Evolutionary conservation across 108 stramenopile species (phyloP).

Genomic region (Parmales sp.): DNA sequence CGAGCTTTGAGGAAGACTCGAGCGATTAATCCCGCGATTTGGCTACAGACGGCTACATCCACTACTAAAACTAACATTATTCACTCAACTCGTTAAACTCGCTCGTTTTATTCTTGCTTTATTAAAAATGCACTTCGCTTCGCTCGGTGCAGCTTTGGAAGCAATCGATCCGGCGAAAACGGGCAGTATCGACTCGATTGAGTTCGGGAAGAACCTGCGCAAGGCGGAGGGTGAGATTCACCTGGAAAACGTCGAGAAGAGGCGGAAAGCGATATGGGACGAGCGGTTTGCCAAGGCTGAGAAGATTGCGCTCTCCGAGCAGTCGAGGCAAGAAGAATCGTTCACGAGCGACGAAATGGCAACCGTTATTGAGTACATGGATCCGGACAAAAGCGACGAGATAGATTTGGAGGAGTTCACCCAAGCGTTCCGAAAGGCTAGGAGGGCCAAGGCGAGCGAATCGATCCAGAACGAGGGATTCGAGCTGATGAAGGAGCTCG

Average conservation of each 20-base stretch:
- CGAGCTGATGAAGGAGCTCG: constrained; percentile 8
- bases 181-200: neutral
- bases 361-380: neutral
- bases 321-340: neutral
- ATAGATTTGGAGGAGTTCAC: constrained; percentile 11
- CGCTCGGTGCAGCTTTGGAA: too few relatives aligned
- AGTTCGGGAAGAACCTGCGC: neutral
- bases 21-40: too few relatives aligned
- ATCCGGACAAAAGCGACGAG: neutral
- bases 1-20: too few relatives aligned
- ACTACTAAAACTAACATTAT: too few relatives aligned
- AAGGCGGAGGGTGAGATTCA: constrained; percentile 7
- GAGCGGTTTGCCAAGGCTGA: neutral
- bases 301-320: neutral
- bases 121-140: too few relatives aligned
- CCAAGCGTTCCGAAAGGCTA: neutral
- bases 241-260: neutral
- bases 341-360: neutral
- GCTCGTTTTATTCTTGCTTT: too few relatives aligned
- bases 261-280: constrained; percentile 1
- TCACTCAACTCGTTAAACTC: too few relatives aligned
- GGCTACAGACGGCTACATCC: too few relatives aligned
- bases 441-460: neutral
- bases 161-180: neutral
- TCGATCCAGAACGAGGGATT: neutral